phyloP scores from a whole-genome alignment of 208 protist genomes.

The Crithidia thermophila region DNA sequence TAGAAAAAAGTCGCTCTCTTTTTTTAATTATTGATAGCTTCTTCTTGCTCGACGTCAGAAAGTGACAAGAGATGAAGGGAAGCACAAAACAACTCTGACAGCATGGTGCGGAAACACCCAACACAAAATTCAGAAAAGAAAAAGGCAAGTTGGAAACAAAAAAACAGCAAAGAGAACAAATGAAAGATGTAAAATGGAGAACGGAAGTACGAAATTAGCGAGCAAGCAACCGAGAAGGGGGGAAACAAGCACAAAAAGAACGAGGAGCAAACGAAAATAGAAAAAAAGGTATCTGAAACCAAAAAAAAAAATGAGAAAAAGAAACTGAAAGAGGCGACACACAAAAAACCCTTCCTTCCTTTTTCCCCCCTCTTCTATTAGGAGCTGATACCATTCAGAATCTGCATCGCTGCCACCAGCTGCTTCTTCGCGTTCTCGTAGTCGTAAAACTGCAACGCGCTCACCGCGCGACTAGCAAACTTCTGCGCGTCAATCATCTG shows the following conservation, averaged over 20 bases:
- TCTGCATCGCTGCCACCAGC: conserved; percentile 48
- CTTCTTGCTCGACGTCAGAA: too few relatives aligned
- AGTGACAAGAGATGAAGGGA: too few relatives aligned
- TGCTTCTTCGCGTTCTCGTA: conserved; percentile 52
- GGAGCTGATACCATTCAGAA: conserved; percentile 38
- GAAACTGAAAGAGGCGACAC: conserved; percentile 1
- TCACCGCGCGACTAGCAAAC: conserved; percentile 64
- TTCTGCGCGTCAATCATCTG: conserved; percentile 87
- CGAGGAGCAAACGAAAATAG: not conserved
- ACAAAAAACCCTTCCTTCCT: conserved; percentile 2
- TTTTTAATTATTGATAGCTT: too few relatives aligned
- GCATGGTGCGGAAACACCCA: too few relatives aligned
- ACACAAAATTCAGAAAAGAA: too few relatives aligned
- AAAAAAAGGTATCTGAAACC: not conserved
- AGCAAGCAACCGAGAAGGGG: too few relatives aligned
- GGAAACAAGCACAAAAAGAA: not conserved
- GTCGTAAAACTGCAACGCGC: conserved; percentile 85
- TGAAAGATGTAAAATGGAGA: conserved; percentile 12
- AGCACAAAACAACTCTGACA: too few relatives aligned
- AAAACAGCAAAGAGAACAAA: not conserved
- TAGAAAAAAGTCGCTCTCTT: not conserved
- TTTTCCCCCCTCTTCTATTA: conserved; percentile 3
- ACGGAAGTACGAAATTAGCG: conserved; percentile 1
- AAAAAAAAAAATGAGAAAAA: conserved; percentile 7
- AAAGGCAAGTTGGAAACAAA: too few relatives aligned